Evolutionary conservation across 495 filamentous ascomycete genomes (phyloP), one percentile per base, ranked within the genome.

Genomic region (Penicillium crystallinum): DNA sequence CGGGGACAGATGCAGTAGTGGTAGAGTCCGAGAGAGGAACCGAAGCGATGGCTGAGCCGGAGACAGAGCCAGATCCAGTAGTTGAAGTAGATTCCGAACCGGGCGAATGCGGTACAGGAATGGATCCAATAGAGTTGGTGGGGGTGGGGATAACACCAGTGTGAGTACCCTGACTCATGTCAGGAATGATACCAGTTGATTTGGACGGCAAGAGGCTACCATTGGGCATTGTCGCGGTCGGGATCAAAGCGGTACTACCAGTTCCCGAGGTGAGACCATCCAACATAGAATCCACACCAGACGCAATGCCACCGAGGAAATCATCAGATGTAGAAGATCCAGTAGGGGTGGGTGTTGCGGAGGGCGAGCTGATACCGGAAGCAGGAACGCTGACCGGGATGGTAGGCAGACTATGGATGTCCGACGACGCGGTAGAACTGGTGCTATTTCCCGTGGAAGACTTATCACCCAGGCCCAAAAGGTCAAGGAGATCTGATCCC

Each of bases 371-470:
- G 31, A 64, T 58, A 8, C 58, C 47, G 1, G 52, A 55, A 22
- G 51, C 52, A 41, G 69, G 63, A 47, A 64, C 57, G 45, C 60
- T 66, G 41, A 69, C 58, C 22, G 62, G 56, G 15, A 71, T 64
- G 27, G 57, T 59, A 15, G 52, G 49, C 30, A 53, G 37, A 22
- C 55, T 31, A 42, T 37, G 23, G 30, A 46, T n/a, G 30, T 38
- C 36, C 23, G 37, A 15, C 17, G 36, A 29, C 11, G 30, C 6
- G 27, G 45, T 48, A 37, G 51, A 19, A 53, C 23, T 52, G 31
- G 47, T 47, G 31, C 11, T 49, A 31, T 49, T 50, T n/a, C 21
- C 21, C 9, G 41, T 12, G 15, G 55, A 47, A 35, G 58, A 17
- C 29, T 43, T 44, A 46, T 46, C 27, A 50, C 19, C 46, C 34